Evolutionary conservation across 495 filamentous ascomycete species (phyloP).

Genomic region (Bacidia gigantensis): DNA sequence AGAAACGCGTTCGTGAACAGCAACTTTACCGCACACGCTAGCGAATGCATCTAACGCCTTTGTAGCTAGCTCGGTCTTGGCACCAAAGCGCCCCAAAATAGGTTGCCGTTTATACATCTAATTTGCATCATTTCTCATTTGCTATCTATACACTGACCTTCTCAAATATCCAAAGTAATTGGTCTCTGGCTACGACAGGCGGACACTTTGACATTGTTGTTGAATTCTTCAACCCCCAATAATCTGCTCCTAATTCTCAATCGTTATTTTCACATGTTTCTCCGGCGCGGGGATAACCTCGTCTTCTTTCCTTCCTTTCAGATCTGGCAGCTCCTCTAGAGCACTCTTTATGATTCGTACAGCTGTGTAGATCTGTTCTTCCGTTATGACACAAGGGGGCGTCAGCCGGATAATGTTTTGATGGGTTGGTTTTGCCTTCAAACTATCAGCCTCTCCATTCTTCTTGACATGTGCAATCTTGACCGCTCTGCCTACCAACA

Average conservation of each 20-base stretch:
- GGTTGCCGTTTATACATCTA: too few relatives aligned
- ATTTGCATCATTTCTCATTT: background rate
- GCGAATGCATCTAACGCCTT: background rate
- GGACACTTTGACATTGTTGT: too few relatives aligned
- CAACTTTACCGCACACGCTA: background rate
- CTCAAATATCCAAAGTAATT: background rate
- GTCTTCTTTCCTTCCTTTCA: constrained; percentile 35
- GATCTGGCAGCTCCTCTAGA: constrained; percentile 34
- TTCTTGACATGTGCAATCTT: constrained; percentile 29
- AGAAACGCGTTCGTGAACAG: background rate
- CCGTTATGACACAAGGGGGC: constrained; percentile 43
- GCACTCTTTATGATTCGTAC: constrained; percentile 37
- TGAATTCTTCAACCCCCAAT: background rate
- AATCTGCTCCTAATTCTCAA: constrained; percentile 30
- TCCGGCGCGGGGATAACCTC: constrained; percentile 33
- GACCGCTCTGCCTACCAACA: constrained; percentile 55
- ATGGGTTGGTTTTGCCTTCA: constrained; percentile 93
- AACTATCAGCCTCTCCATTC: constrained; percentile 22
- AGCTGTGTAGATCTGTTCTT: constrained; percentile 36
- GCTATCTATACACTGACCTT: background rate
- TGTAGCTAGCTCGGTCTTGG: background rate
- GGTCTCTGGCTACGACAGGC: too few relatives aligned
- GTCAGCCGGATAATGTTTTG: constrained; percentile 75
- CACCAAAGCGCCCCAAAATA: background rate
- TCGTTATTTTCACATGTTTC: constrained; percentile 36